These are phyloP conservation scores for Wickerhamiella lipophila DNA, from an alignment of 805 yeast species.

Conservation along the genomic window DNA sequence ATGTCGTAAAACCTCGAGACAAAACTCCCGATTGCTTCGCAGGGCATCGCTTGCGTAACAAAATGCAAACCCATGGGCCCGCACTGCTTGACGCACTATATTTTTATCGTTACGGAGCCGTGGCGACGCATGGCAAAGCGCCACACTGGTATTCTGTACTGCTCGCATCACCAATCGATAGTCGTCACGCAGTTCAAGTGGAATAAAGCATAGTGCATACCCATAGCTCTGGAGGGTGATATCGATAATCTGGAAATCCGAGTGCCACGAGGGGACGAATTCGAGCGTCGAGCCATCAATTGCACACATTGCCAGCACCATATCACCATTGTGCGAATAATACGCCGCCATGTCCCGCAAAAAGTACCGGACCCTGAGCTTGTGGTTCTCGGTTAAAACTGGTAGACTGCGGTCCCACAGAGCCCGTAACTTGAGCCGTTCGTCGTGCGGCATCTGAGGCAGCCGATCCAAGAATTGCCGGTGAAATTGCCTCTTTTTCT, in stretches of 20 bases:
- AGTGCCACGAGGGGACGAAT: slow-evolving; percentile 7
- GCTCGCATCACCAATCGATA: not conserved
- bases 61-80: slow-evolving; percentile 9
- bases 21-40: not conserved
- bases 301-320: slow-evolving; percentile 8
- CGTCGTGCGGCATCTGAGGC: not conserved
- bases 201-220: slow-evolving; percentile 8
- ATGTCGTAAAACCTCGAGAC: slow-evolving; percentile 8
- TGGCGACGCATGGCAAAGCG: slow-evolving; percentile 4
- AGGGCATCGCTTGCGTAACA: slow-evolving; percentile 1
- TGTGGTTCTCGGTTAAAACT: slow-evolving; percentile 1
- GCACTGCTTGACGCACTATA: slow-evolving; percentile 4
- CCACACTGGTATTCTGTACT: slow-evolving; percentile 7
- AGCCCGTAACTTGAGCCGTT: not conserved
- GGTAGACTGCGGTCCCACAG: slow-evolving; percentile 8
- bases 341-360: slow-evolving; percentile 7
- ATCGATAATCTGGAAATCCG: not conserved
- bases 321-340: slow-evolving; percentile 8
- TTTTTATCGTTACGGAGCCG: slow-evolving; percentile 6
- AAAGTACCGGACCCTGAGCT: slow-evolving; percentile 9
- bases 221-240: slow-evolving; percentile 6
- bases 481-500: not conserved
- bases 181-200: not conserved
- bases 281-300: slow-evolving; percentile 11
- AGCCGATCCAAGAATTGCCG: not conserved